Evolutionary conservation across 257 asterid genomes (phyloP).

Genomic region (Gardenia jasminoides): DNA sequence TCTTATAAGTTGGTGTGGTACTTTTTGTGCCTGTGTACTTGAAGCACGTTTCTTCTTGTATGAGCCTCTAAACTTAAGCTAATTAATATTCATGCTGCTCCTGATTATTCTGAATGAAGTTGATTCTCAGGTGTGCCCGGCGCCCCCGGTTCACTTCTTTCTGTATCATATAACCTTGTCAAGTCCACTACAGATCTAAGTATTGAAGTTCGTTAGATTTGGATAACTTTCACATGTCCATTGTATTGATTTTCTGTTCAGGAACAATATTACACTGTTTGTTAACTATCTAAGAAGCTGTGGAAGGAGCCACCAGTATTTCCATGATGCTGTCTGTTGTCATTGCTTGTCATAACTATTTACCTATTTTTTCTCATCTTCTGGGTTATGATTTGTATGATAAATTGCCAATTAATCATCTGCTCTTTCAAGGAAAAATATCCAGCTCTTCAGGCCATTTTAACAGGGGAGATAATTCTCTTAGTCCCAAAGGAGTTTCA

Average conservation of each 20-base stretch:
- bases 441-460: conserved; percentile 76
- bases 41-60: not conserved
- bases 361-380: not conserved
- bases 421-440: conserved; percentile 66
- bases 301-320: not conserved
- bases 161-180: not conserved
- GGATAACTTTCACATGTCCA: not conserved
- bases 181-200: not conserved
- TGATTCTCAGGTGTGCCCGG: not conserved
- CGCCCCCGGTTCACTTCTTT: not conserved
- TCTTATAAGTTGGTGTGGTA: not conserved
- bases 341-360: not conserved
- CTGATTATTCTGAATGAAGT: not conserved
- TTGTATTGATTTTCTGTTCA: not conserved
- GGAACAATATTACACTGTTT: not conserved
- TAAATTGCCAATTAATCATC: conserved; percentile 21
- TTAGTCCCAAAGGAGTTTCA: conserved; percentile 60
- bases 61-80: not conserved
- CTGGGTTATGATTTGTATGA: conserved; percentile 9
- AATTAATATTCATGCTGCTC: not conserved
- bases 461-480: conserved; percentile 70
- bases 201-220: not conserved
- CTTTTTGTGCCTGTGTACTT: not conserved
- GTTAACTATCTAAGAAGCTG: not conserved
- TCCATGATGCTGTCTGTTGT: not conserved